Evolutionary conservation across 768 basidiomycete genomes (phyloP).

Genomic region (Clathrus columnatus): DNA sequence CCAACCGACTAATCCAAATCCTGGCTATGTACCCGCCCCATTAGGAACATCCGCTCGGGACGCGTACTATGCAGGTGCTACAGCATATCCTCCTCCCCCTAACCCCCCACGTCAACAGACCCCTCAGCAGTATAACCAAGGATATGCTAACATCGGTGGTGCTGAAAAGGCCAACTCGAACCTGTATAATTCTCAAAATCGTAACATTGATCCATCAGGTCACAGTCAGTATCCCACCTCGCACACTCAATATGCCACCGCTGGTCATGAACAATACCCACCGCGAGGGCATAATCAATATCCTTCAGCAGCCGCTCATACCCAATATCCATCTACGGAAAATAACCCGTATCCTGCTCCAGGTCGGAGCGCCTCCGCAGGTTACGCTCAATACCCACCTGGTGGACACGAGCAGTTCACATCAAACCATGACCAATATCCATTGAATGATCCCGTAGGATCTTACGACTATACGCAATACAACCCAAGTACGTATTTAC

Average conservation of each 20-base stretch:
- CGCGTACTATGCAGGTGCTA: conserved; percentile 53
- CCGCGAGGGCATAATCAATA: conserved; percentile 5
- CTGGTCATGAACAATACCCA: not conserved
- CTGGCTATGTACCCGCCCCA: conserved; percentile 57
- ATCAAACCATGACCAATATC: conserved; percentile 4
- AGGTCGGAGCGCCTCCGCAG: conserved; percentile 15
- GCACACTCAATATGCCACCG: not conserved
- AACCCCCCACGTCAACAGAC: conserved; percentile 18
- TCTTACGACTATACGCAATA: not conserved
- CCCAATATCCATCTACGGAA: conserved; percentile 2
- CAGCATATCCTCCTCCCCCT: conserved; percentile 37
- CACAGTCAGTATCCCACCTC: not conserved
- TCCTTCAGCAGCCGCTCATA: not conserved
- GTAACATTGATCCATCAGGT: conserved; percentile 4
- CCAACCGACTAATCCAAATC: not conserved
- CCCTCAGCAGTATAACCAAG: not conserved
- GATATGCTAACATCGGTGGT: not conserved
- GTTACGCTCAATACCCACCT: too few species aligned
- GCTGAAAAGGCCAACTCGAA: not conserved
- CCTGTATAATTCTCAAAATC: conserved; percentile 30
- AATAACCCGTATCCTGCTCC: conserved; percentile 13
- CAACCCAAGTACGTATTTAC: not conserved
- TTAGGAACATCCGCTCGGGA: conserved; percentile 64
- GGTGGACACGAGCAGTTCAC: conserved; percentile 22
- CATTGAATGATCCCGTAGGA: not conserved